Conservation (phyloP, 2,329 filamentous ascomycete genomes). For the Nemania abortiva region DNA sequence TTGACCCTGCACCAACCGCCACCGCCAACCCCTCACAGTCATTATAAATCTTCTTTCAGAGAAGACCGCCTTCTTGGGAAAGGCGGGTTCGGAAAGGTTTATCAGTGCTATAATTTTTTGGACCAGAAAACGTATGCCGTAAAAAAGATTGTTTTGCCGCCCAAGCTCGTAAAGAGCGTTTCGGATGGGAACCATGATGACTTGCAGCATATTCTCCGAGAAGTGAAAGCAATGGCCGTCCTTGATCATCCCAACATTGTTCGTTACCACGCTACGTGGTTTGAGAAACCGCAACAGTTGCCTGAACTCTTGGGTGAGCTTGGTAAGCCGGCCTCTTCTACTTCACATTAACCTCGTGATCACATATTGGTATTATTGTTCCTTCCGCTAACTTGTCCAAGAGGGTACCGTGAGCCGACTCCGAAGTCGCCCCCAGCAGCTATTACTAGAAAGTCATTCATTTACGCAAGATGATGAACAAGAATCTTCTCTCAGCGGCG, state of each 20-base stretch:
- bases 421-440: conserved; percentile 32
- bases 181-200: conserved; percentile 50
- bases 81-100: conserved; percentile 52
- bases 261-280: conserved; percentile 51
- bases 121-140: conserved; percentile 51
- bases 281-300: conserved; percentile 48
- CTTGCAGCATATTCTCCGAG: conserved; percentile 48
- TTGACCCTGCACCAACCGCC: conserved; percentile 39
- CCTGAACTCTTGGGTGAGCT: conserved; percentile 11
- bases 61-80: conserved; percentile 49
- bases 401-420: conserved; percentile 14
- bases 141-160: conserved; percentile 51
- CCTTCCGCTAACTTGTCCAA: conserved; percentile 14
- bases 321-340: conserved; percentile 27
- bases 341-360: background rate
- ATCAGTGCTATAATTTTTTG: conserved; percentile 48
- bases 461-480: conserved; percentile 33
- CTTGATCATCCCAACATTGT: conserved; percentile 52
- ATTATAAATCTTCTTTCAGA: conserved; percentile 49
- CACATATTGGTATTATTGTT: background rate
- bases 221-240: conserved; percentile 50
- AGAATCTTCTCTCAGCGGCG: conserved; percentile 29
- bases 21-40: conserved; percentile 38
- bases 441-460: conserved; percentile 43
- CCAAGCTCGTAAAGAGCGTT: conserved; percentile 46